Percentiles rank a stretch among this genome's conserved stretches.
Evolutionary conservation across 2,329 filamentous ascomycete species (phyloP).

Genomic region (Microsporum audouinii): DNA sequence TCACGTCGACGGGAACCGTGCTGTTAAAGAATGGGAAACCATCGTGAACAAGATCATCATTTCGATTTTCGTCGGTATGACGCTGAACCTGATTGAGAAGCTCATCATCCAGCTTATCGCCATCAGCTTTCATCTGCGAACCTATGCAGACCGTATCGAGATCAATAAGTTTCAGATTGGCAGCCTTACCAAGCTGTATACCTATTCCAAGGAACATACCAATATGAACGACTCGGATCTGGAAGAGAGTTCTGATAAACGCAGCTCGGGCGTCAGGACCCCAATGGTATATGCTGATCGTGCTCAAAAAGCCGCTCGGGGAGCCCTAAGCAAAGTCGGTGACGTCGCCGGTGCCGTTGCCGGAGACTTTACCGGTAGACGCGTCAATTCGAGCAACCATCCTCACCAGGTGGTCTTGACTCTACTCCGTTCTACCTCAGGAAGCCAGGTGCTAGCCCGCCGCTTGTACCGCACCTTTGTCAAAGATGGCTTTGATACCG

Average conservation of each 20-base stretch:
- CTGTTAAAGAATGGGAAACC: constrained; percentile 56
- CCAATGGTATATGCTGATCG: constrained; percentile 60
- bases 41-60: constrained; percentile 79
- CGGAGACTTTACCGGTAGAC: constrained; percentile 77
- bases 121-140: constrained; percentile 80
- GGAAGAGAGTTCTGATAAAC: constrained; percentile 46
- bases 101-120: constrained; percentile 91
- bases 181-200: constrained; percentile 53
- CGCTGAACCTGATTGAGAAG: constrained; percentile 80
- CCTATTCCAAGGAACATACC: constrained; percentile 53
- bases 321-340: constrained; percentile 67
- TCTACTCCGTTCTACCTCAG: constrained; percentile 58
- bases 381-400: constrained; percentile 57
- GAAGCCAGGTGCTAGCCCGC: constrained; percentile 73
- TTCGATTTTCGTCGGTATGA: constrained; percentile 64
- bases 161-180: constrained; percentile 84
- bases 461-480: constrained; percentile 80
- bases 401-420: constrained; percentile 75
- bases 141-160: constrained; percentile 81
- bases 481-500: constrained; percentile 60
- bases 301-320: constrained; percentile 61
- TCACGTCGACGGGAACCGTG: constrained; percentile 42
- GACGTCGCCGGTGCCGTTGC: constrained; percentile 77
- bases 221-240: constrained; percentile 65
- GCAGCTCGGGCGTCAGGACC: constrained; percentile 53